A percentile compares a stretch with the other conserved stretches of the same genome.
These are phyloP conservation scores for Cyberlindnera lachancei DNA, from an alignment of 805 yeast genomes.

Conservation along the genomic window DNA sequence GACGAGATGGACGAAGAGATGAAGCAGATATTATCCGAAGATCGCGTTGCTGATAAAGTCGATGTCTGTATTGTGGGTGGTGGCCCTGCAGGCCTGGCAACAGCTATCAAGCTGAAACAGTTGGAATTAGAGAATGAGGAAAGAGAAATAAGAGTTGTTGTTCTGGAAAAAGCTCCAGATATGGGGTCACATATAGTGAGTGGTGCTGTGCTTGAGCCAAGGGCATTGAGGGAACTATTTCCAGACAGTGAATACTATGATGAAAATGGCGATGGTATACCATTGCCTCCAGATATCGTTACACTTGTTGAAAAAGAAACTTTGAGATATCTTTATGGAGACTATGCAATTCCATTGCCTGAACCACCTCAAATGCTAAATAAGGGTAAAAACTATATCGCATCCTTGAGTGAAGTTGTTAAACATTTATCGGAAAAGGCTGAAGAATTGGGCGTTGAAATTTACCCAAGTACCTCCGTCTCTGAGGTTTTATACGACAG, in stretches of 20 bases:
- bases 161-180: conserved; percentile 87
- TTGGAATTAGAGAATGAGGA: conserved; percentile 50
- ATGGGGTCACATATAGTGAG: conserved; percentile 89
- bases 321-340: conserved; percentile 60
- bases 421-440: conserved; percentile 82
- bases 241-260: conserved; percentile 54
- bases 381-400: conserved; percentile 75
- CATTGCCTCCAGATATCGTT: conserved; percentile 68
- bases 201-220: conserved; percentile 92
- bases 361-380: conserved; percentile 91
- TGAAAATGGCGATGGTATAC: conserved; percentile 50
- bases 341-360: conserved; percentile 64
- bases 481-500: conserved; percentile 62
- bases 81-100: conserved; percentile 94
- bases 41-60: conserved; percentile 76
- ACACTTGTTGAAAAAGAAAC: conserved; percentile 72
- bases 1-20: conserved; percentile 33
- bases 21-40: conserved; percentile 42
- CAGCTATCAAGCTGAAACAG: conserved; percentile 87
- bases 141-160: conserved; percentile 75
- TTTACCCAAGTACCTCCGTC: conserved; percentile 87
- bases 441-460: conserved; percentile 87
- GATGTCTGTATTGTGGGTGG: conserved; percentile 97
- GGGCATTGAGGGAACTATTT: conserved; percentile 76
- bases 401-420: conserved; percentile 72